Conservation (phyloP, 202 grass and related monocot genomes). For the Schoenoplectus triqueter region DNA sequence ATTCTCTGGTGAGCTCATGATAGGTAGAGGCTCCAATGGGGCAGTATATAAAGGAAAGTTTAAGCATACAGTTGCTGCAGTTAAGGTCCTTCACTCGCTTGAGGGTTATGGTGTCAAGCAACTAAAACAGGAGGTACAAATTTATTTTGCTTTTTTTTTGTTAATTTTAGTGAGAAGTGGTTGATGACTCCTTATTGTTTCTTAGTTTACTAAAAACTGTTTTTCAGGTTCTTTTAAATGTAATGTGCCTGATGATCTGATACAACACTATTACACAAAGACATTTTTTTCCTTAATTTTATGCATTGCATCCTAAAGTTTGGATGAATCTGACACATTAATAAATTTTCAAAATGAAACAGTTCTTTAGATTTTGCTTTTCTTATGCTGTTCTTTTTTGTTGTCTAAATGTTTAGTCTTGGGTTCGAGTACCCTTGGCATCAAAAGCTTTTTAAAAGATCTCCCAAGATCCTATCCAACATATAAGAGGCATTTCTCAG, state of each 20-base stretch:
- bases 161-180: background rate
- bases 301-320: too few species aligned
- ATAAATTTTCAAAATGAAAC: too few species aligned
- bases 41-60: constrained; percentile 87
- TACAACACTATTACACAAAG: too few species aligned
- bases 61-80: constrained; percentile 73
- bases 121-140: constrained; percentile 83
- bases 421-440: background rate
- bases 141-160: constrained; percentile 22
- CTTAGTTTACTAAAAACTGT: background rate
- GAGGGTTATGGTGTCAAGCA: constrained; percentile 71
- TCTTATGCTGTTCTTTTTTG: background rate
- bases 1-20: constrained; percentile 59
- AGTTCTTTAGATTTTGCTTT: background rate
- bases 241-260: too few species aligned
- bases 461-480: background rate
- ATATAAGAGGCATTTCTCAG: background rate
- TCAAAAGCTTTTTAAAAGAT: background rate
- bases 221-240: background rate
- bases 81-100: constrained; percentile 83
- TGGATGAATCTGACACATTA: too few species aligned
- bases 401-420: background rate
- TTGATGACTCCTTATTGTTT: background rate
- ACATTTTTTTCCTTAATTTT: too few species aligned
- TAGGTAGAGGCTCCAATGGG: constrained; percentile 86